phyloP scores from a whole-genome alignment of 2,329 filamentous ascomycete species.

The Pseudogymnoascus sp. region DNA sequence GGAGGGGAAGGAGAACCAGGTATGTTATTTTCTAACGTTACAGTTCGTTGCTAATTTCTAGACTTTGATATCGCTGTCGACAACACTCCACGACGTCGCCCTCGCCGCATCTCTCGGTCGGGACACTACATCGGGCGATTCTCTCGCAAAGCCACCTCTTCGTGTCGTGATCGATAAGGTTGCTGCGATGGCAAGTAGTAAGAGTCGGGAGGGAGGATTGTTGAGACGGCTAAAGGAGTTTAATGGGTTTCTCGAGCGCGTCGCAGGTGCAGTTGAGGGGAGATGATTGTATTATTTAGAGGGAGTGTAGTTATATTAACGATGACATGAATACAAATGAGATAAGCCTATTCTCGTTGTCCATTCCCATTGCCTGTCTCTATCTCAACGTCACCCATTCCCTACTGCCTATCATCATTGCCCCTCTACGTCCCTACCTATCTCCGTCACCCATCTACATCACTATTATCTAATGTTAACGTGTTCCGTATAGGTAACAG shows the following conservation, averaged over 20 bases:
- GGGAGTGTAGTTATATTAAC: no score
- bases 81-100: constrained; percentile 54
- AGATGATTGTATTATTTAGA: background rate
- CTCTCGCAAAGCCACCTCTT: background rate
- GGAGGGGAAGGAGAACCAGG: constrained; percentile 45
- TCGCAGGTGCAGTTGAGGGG: constrained; percentile 48
- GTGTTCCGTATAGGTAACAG: no score
- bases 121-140: background rate
- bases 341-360: no score
- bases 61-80: background rate
- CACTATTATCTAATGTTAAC: no score
- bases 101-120: constrained; percentile 37
- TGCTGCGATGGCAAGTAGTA: constrained; percentile 45
- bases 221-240: constrained; percentile 53
- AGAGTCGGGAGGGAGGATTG: constrained; percentile 43
- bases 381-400: no score
- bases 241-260: constrained; percentile 56
- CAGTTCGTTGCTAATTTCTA: background rate
- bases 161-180: constrained; percentile 33
- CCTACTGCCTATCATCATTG: no score
- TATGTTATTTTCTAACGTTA: constrained; percentile 27
- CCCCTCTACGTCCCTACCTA: no score
- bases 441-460: no score
- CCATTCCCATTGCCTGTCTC: no score
- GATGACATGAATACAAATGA: no score